Percentiles rank a stretch among this genome's conserved stretches.
Evolutionary conservation across 306 rosid species (phyloP).

Genomic region (Acacia crassicarpa): DNA sequence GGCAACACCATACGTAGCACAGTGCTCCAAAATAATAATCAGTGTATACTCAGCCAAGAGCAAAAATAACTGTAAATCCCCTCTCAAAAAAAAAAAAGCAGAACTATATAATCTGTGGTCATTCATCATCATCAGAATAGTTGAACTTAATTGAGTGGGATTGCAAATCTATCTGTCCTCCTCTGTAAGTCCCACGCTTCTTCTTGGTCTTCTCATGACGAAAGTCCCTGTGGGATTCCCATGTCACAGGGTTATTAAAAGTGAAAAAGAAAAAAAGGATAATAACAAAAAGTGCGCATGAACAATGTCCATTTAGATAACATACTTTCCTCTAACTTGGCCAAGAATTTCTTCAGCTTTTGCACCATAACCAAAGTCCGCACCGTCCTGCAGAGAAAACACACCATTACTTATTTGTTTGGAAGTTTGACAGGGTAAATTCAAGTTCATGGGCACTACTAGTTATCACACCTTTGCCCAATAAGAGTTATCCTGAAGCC

Average conservation of each 20-base stretch:
- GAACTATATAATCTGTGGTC: constrained; percentile 8
- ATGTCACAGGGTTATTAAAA: constrained; percentile 4
- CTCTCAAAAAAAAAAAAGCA: neutral
- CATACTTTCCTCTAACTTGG: constrained; percentile 93
- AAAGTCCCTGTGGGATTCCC: constrained; percentile 57
- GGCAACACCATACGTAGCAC: neutral
- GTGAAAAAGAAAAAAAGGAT: neutral
- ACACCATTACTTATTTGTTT: constrained; percentile 12
- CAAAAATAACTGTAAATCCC: neutral
- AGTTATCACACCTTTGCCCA: constrained; percentile 83
- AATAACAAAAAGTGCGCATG: neutral
- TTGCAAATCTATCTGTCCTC: constrained; percentile 80
- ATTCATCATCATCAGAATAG: constrained; percentile 82
- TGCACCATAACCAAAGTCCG: constrained; percentile 90
- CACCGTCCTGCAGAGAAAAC: constrained; percentile 71
- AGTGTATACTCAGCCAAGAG: neutral
- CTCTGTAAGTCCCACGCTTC: constrained; percentile 90
- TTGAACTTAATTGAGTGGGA: constrained; percentile 87
- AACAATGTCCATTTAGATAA: neutral
- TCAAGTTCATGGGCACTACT: constrained; percentile 18
- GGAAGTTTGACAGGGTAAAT: neutral
- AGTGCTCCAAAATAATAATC: constrained; percentile 1
- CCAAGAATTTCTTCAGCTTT: constrained; percentile 94
- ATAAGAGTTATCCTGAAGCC: constrained; percentile 87
- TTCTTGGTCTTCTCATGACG: constrained; percentile 97